Percentiles rank a stretch among this genome's conserved stretches.
Evolutionary conservation across 768 basidiomycete genomes (phyloP).

Genomic region (Stropharia rugosoannulata): DNA sequence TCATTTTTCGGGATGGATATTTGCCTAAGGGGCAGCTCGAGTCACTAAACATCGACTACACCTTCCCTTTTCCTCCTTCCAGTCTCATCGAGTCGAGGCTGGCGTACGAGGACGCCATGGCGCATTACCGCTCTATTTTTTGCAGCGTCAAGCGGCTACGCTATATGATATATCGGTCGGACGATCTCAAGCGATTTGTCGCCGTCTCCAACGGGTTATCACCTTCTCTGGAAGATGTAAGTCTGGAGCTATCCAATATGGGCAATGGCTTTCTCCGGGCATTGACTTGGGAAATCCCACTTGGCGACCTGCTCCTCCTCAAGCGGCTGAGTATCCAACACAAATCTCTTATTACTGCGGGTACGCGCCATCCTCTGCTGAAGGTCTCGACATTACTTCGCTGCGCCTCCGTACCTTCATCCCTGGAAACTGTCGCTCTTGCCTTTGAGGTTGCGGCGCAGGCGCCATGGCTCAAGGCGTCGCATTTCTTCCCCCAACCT

Average conservation of each 20-base stretch:
- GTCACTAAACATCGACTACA: conserved; percentile 15
- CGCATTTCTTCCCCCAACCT: conserved; percentile 14
- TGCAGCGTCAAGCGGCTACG: conserved; percentile 8
- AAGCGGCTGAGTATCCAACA: conserved; percentile 7
- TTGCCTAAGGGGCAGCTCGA: conserved; percentile 11
- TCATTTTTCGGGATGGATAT: conserved; percentile 3
- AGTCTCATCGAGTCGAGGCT: neutral
- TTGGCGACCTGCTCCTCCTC: conserved; percentile 8
- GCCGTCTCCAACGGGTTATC: conserved; percentile 2
- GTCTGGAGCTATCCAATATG: conserved; percentile 8
- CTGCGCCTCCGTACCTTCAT: neutral
- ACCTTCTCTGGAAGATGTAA: conserved; percentile 6
- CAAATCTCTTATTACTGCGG: conserved; percentile 8
- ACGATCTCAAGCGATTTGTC: conserved; percentile 10
- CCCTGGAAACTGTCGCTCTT: conserved; percentile 8
- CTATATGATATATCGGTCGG: conserved; percentile 9
- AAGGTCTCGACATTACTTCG: conserved; percentile 10
- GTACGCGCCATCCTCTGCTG: conserved; percentile 4
- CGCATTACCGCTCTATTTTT: conserved; percentile 4
- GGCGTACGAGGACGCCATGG: neutral
- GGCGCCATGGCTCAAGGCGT: conserved; percentile 12
- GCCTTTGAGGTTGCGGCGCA: conserved; percentile 10
- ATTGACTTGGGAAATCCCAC: conserved; percentile 4
- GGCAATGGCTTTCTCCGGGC: conserved; percentile 5
- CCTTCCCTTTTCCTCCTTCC: conserved; percentile 10